A percentile compares a stretch with the other conserved stretches of the same genome.
phyloP scores from a whole-genome alignment of 805 yeast genomes.

The Candida glaebosa region DNA sequence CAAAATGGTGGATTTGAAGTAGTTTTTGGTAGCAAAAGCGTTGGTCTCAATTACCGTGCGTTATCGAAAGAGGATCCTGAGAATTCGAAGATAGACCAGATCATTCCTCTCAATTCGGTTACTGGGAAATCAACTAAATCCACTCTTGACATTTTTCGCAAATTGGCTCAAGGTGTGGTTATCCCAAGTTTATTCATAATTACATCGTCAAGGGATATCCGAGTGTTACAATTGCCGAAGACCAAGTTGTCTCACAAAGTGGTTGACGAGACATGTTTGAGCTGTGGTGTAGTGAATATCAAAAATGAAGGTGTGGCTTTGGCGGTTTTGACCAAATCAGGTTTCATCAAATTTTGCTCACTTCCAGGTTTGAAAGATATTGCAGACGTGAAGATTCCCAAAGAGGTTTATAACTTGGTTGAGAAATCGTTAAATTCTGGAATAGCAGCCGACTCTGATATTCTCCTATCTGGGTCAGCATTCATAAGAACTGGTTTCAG shows the following conservation, averaged over 20 bases:
- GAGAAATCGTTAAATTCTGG: slow-evolving; percentile 17
- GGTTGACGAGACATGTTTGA: slow-evolving; percentile 46
- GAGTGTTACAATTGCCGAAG: slow-evolving; percentile 59
- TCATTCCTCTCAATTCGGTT: slow-evolving; percentile 56
- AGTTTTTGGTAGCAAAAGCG: slow-evolving; percentile 42
- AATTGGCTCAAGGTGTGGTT: slow-evolving; percentile 56
- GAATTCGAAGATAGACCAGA: slow-evolving; percentile 48
- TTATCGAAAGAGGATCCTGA: slow-evolving; percentile 39
- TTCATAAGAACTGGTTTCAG: slow-evolving; percentile 53
- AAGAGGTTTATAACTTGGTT: slow-evolving; percentile 23
- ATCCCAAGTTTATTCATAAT: slow-evolving; percentile 62
- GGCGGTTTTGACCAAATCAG: slow-evolving; percentile 43
- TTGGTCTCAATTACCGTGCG: slow-evolving; percentile 32
- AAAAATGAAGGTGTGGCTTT: slow-evolving; percentile 45
- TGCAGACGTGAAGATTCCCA: slow-evolving; percentile 37
- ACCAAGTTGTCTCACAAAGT: slow-evolving; percentile 62
- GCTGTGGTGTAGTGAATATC: slow-evolving; percentile 49
- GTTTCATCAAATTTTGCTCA: slow-evolving; percentile 45
- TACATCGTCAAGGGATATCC: slow-evolving; percentile 55
- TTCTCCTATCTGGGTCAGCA: slow-evolving; percentile 53
- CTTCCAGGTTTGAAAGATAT: slow-evolving; percentile 66
- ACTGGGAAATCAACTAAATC: slow-evolving; percentile 70
- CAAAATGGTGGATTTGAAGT: slow-evolving; percentile 59
- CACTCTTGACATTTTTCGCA: slow-evolving; percentile 49
- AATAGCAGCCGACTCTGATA: slow-evolving; percentile 20